Conservation (phyloP, 352 stramenopile species). For the Phytophthora multivora region DNA sequence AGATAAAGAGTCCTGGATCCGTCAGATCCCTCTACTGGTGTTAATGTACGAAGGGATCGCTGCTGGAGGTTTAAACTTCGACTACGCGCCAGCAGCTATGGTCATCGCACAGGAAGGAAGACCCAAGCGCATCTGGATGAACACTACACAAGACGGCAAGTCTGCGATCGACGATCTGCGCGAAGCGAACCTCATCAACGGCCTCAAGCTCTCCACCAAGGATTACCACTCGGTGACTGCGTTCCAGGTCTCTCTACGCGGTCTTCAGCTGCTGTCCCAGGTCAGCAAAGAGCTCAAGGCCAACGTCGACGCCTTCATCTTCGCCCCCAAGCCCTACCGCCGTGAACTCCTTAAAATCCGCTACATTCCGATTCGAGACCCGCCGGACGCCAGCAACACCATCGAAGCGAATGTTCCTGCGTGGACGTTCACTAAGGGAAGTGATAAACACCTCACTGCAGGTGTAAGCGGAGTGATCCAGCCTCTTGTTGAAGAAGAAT, state of each 20-base stretch:
- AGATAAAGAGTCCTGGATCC: conserved; percentile 94
- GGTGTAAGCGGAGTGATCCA: conserved; percentile 8
- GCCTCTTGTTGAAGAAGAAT: conserved; percentile 25
- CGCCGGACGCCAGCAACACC: conserved; percentile 15
- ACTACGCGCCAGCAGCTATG: conserved; percentile 64
- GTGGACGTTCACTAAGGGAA: conserved; percentile 44
- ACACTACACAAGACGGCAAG: conserved; percentile 69
- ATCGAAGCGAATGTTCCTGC: conserved; percentile 24
- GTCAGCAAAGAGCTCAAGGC: conserved; percentile 51
- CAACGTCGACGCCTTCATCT: conserved; percentile 63
- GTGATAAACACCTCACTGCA: conserved; percentile 43
- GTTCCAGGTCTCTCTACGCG: conserved; percentile 59
- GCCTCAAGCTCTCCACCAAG: conserved; percentile 63
- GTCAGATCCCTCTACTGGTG: conserved; percentile 86
- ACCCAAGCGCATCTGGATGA: conserved; percentile 68
- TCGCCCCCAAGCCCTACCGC: conserved; percentile 58
- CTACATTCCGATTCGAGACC: conserved; percentile 64
- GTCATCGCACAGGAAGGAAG: conserved; percentile 57
- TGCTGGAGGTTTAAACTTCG: conserved; percentile 58
- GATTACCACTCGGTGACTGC: conserved; percentile 71
- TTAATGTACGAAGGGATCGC: conserved; percentile 71
- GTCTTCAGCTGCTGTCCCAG: conserved; percentile 50
- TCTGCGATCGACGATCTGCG: conserved; percentile 67
- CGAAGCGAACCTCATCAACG: conserved; percentile 66
- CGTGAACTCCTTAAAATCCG: conserved; percentile 60